Percentiles rank a stretch among this genome's conserved stretches.
Evolutionary conservation across 208 protist species (phyloP).

Genomic region (Polymyxa betae): DNA sequence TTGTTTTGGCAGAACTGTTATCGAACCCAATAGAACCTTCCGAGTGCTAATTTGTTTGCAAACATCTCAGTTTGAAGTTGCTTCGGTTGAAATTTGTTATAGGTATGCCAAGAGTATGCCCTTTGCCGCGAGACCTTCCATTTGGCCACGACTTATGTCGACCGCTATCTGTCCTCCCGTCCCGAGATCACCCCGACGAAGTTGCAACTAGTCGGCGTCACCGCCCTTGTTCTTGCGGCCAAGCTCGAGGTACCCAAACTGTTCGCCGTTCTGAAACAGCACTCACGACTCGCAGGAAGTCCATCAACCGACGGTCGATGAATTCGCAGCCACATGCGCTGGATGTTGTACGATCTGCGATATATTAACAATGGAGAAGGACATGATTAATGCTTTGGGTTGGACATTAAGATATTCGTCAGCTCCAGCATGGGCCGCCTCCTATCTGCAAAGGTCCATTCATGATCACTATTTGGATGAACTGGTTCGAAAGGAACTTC

Average conservation of each 20-base stretch:
- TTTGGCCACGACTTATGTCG: not conserved
- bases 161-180: not conserved
- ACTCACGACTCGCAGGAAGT: not conserved
- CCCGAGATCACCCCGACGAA: not conserved
- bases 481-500: not conserved
- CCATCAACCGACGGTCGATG: not conserved
- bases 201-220: slow-evolving; percentile 5
- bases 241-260: not conserved
- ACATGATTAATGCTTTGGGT: not conserved
- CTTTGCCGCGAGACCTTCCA: not conserved
- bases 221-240: not conserved
- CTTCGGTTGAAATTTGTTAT: too few relatives aligned
- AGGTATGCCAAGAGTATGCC: not conserved
- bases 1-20: too few relatives aligned
- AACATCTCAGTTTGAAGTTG: too few relatives aligned
- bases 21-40: too few relatives aligned
- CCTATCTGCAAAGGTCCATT: not conserved
- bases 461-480: not conserved
- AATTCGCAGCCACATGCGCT: not conserved
- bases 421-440: not conserved
- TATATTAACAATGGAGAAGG: not conserved
- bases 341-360: not conserved
- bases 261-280: not conserved
- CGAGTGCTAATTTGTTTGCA: too few relatives aligned
- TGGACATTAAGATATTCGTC: not conserved